Percentiles rank a stretch among this genome's conserved stretches.
phyloP scores from a whole-genome alignment of 129 eudicot species.

The Pseudognaphalium luteoalbum region DNA sequence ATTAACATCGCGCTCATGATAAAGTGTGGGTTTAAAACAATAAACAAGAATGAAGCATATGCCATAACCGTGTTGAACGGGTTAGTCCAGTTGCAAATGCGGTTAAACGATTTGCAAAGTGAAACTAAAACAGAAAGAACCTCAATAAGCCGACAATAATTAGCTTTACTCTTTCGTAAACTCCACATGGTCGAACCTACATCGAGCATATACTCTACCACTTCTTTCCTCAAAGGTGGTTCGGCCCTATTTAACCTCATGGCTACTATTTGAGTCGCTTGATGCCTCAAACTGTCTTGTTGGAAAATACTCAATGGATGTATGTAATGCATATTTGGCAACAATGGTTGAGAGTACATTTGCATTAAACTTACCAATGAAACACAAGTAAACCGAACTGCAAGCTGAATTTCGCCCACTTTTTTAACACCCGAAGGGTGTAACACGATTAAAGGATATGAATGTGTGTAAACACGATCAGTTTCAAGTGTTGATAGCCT shows the following conservation, averaged over 20 bases:
- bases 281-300: constrained; percentile 38
- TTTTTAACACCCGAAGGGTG: constrained; percentile 39
- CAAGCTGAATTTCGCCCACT: constrained; percentile 38
- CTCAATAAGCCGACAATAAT: constrained; percentile 25
- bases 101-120: constrained; percentile 18
- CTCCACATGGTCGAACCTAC: constrained; percentile 44
- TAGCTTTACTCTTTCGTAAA: constrained; percentile 36
- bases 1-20: constrained; percentile 19
- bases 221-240: constrained; percentile 38
- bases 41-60: constrained; percentile 17
- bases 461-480: constrained; percentile 38
- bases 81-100: constrained; percentile 31
- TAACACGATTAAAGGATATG: constrained; percentile 38
- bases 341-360: constrained; percentile 35
- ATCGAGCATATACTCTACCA: constrained; percentile 45
- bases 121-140: constrained; percentile 22
- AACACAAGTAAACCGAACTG: constrained; percentile 35
- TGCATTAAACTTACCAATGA: constrained; percentile 29
- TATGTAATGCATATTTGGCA: constrained; percentile 40
- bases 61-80: constrained; percentile 14
- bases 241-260: constrained; percentile 37
- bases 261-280: constrained; percentile 32
- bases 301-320: constrained; percentile 29
- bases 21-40: constrained; percentile 29
- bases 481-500: constrained; percentile 39